These are phyloP conservation scores for Dissophora globulifera DNA, from an alignment of 192 early-diverging fungal species.

Conservation along the genomic window DNA sequence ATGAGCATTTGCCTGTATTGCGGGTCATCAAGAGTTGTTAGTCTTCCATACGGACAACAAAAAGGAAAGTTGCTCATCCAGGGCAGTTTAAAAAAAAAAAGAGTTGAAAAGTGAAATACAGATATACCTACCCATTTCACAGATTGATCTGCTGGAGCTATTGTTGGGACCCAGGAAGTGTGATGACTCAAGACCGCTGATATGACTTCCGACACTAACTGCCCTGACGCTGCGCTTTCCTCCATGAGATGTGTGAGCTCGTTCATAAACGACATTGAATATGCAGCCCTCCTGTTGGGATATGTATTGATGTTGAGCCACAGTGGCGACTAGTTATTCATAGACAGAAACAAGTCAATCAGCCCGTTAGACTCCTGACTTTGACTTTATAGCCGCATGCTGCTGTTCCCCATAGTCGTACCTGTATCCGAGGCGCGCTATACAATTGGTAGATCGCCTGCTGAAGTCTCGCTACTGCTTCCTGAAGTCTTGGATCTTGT, in stretches of 20 bases:
- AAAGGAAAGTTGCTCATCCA: too few relatives aligned
- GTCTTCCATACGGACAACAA: too few relatives aligned
- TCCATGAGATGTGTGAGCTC: slow-evolving; percentile 42
- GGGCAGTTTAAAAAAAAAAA: too few relatives aligned
- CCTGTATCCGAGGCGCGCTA: slow-evolving; percentile 66
- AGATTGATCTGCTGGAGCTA: slow-evolving; percentile 56
- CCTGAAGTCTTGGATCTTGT: slow-evolving; percentile 55
- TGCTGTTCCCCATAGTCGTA: too few relatives aligned
- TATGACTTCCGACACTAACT: slow-evolving; percentile 61
- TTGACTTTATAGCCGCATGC: too few relatives aligned
- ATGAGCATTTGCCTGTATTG: slow-evolving; percentile 34
- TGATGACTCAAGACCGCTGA: slow-evolving; percentile 63
- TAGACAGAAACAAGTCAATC: too few relatives aligned
- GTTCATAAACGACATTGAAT: slow-evolving; percentile 39
- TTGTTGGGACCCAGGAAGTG: slow-evolving; percentile 66
- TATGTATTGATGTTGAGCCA: slow-evolving; percentile 54
- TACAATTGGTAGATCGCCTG: slow-evolving; percentile 59
- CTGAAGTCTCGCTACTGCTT: slow-evolving; percentile 60
- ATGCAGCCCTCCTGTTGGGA: slow-evolving; percentile 26
- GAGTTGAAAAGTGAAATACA: too few relatives aligned
- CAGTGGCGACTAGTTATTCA: slow-evolving; percentile 47
- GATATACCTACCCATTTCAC: slow-evolving; percentile 53
- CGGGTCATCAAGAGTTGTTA: too few relatives aligned
- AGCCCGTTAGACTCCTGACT: too few relatives aligned
- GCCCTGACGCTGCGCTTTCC: slow-evolving; percentile 32